These are phyloP conservation scores for Kluyveromyces siamensis DNA, from an alignment of 805 yeast genomes.

Conservation along the genomic window DNA sequence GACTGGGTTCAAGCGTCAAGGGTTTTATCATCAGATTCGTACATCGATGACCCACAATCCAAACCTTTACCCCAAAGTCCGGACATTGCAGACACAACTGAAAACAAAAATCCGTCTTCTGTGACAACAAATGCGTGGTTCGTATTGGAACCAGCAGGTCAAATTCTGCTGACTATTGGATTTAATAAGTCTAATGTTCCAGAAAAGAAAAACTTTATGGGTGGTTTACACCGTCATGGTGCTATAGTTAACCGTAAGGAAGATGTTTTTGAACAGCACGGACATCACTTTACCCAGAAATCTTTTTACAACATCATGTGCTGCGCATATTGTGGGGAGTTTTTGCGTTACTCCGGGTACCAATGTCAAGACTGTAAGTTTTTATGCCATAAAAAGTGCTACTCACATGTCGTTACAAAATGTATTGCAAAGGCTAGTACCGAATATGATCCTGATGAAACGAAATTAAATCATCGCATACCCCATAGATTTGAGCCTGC, in stretches of 20 bases:
- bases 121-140: conserved; percentile 73
- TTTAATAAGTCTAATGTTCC: conserved; percentile 61
- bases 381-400: conserved; percentile 74
- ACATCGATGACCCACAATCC: conserved; percentile 12
- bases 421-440: conserved; percentile 72
- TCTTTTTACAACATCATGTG: conserved; percentile 95
- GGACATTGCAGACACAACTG: background rate
- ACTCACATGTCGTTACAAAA: conserved; percentile 70
- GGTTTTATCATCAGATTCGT: conserved; percentile 23
- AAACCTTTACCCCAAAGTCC: conserved; percentile 2
- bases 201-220: conserved; percentile 37
- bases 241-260: conserved; percentile 90
- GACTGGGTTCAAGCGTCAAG: conserved; percentile 87
- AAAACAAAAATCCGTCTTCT: conserved; percentile 7
- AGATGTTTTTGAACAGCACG: conserved; percentile 88
- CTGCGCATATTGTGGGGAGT: conserved; percentile 96
- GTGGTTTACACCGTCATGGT: conserved; percentile 89
- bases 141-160: conserved; percentile 90
- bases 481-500: conserved; percentile 95
- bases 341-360: conserved; percentile 75
- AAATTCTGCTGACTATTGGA: conserved; percentile 65
- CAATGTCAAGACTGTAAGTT: conserved; percentile 82
- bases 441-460: conserved; percentile 62
- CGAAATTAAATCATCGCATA: conserved; percentile 85
- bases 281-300: conserved; percentile 93